phyloP scores from a whole-genome alignment of 2,329 filamentous ascomycete species.

The Simplicillium sp. region DNA sequence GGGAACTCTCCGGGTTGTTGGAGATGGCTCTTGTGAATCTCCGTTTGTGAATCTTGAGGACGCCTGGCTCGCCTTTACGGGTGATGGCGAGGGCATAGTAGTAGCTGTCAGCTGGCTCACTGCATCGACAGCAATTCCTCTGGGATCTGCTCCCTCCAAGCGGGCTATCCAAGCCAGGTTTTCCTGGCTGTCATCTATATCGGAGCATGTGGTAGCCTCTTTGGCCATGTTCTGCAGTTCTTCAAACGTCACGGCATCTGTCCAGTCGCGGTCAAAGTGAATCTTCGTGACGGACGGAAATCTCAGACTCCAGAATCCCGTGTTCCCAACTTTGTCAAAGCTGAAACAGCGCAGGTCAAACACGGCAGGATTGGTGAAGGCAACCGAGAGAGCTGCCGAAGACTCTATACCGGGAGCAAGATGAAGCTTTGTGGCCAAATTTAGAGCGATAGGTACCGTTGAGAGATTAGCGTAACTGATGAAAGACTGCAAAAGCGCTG shows the following conservation, averaged over 20 bases:
- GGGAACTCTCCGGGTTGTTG: too few relatives aligned
- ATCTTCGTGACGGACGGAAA: constrained; percentile 72
- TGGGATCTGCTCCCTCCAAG: constrained; percentile 45
- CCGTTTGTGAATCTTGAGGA: not conserved
- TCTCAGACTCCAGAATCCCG: constrained; percentile 62
- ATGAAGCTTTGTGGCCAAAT: constrained; percentile 32
- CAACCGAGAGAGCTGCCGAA: constrained; percentile 31
- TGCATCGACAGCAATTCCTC: constrained; percentile 30
- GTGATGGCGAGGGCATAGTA: constrained; percentile 24
- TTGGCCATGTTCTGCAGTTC: constrained; percentile 61
- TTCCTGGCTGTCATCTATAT: constrained; percentile 49
- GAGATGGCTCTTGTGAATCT: too few relatives aligned
- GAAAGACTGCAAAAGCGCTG: constrained; percentile 41
- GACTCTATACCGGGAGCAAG: constrained; percentile 34
- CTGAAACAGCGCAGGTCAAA: constrained; percentile 74
- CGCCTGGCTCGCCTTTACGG: constrained; percentile 15
- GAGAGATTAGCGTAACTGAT: constrained; percentile 34
- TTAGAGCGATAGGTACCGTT: constrained; percentile 26
- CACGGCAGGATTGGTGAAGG: constrained; percentile 64
- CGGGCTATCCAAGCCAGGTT: constrained; percentile 50
- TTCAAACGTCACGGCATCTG: constrained; percentile 58
- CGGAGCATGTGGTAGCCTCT: constrained; percentile 39
- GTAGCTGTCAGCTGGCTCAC: constrained; percentile 35
- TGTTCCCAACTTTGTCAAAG: constrained; percentile 64
- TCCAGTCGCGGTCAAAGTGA: constrained; percentile 63